Base-by-base conservation (phyloP, 768 basidiomycete species). In the Mycena haematopus region DNA sequence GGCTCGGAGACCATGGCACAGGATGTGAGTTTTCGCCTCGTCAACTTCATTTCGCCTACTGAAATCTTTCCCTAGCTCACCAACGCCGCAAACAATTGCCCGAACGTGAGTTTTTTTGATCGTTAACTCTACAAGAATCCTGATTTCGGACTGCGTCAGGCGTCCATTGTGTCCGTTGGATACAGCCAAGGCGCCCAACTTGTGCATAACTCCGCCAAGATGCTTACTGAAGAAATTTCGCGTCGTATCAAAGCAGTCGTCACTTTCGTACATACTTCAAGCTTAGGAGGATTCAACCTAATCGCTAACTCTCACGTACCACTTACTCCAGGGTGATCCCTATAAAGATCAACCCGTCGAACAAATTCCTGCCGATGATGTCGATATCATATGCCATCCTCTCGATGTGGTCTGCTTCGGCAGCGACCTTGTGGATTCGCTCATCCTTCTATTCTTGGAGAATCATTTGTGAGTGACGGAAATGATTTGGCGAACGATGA, bases 151-250 rank as follows among this genome's bases (percentile, higher is more conserved):
- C 8, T n/a, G n/a, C 11, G 6, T 21, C 40, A 56, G 54, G 44
- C 54, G 0, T 31, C 42, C 3, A 27, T 56, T 11, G 54, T 45
- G 6, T 45, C 54, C 10, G 40, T 17, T 6, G 54, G 54, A 31
- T 56, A 56, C 6, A 45, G 42, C 13, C 54, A 56, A 35, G 54
- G 54, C 9, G 54, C 29, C 14, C 54, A 56, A 19, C 40, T 56
- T 11, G 44, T 56, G 27, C 54, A 56, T 19, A 56, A 56, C 9
- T 45, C 54, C n/a, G 54, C 44, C 9, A 33, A 33, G 25, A 7
- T 21, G 19, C n/a, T 56, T 0, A 3, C 54, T 8, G 0, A 10
- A 4, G 29, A 22, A 33, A n/a, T 45, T 21, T 8, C 14, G 8
- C 14, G 15, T 0, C 54, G 15, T 27, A 56, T 56, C 13, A 56